Percentiles rank a stretch among this genome's conserved stretches.
Evolutionary conservation across 2,329 filamentous ascomycete genomes (phyloP).

Genomic region (Phialophora expanda): DNA sequence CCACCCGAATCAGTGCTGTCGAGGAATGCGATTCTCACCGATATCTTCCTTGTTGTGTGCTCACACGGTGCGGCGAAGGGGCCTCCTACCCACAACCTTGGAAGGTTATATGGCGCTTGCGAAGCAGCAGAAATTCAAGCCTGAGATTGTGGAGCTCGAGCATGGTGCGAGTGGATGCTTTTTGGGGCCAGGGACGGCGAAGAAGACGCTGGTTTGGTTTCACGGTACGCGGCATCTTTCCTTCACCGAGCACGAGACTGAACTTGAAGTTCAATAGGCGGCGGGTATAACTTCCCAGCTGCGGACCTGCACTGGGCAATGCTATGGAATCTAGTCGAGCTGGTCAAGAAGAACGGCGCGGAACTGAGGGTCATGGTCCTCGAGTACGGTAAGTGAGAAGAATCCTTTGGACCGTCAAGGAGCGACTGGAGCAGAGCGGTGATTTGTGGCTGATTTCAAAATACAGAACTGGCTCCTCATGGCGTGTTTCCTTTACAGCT

Average conservation of each 20-base stretch:
- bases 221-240: slow-evolving; percentile 23
- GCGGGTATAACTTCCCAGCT: slow-evolving; percentile 30
- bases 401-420: not conserved
- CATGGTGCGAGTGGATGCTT: slow-evolving; percentile 27
- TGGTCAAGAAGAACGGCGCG: slow-evolving; percentile 18
- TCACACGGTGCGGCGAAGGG: not conserved
- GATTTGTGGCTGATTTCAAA: slow-evolving; percentile 3
- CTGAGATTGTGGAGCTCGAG: slow-evolving; percentile 30
- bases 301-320: slow-evolving; percentile 27
- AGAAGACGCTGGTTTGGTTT: slow-evolving; percentile 32
- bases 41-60: not conserved
- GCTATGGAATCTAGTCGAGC: slow-evolving; percentile 21
- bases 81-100: slow-evolving; percentile 17
- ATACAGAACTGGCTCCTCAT: slow-evolving; percentile 53
- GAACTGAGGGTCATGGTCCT: slow-evolving; percentile 23
- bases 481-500: slow-evolving; percentile 52
- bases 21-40: not conserved
- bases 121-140: slow-evolving; percentile 27
- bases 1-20: not conserved
- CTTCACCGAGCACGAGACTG: not conserved
- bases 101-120: slow-evolving; percentile 24
- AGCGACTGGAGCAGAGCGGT: slow-evolving; percentile 9
- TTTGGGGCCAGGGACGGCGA: slow-evolving; percentile 27
- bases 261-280: slow-evolving; percentile 16
- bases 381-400: slow-evolving; percentile 23